These are phyloP conservation scores for Pseudogymnoascus sp. DNA, from an alignment of 2,329 filamentous ascomycete genomes.

Conservation along the genomic window DNA sequence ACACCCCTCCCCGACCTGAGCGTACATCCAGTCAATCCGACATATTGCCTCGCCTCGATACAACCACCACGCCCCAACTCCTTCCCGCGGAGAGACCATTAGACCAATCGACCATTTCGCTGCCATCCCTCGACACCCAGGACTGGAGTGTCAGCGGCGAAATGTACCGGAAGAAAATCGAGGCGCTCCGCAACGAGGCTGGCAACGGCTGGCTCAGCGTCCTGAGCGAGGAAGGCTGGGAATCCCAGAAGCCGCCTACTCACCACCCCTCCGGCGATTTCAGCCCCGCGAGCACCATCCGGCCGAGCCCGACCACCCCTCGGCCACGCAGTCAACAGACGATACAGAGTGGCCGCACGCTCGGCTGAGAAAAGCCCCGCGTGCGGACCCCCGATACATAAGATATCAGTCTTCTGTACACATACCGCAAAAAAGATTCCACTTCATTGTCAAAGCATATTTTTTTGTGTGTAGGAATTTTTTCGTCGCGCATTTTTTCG, in stretches of 20 bases:
- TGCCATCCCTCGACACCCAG: constrained; percentile 29
- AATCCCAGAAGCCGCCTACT: constrained; percentile 28
- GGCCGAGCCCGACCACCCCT: constrained; percentile 23
- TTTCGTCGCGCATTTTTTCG: not conserved
- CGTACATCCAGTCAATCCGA: constrained; percentile 21
- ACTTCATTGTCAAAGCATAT: not conserved
- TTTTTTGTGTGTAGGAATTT: not conserved
- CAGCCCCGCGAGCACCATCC: constrained; percentile 22
- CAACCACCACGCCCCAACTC: constrained; percentile 22
- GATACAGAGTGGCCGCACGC: constrained; percentile 28
- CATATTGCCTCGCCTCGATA: constrained; percentile 22
- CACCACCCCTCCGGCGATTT: constrained; percentile 25
- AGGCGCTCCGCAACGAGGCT: constrained; percentile 75
- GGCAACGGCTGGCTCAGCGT: constrained; percentile 83
- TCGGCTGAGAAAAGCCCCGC: constrained; percentile 21
- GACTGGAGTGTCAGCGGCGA: constrained; percentile 66
- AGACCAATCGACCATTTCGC: constrained; percentile 20
- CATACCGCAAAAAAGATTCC: constrained; percentile 6
- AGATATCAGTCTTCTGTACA: constrained; percentile 5
- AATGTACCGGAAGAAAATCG: constrained; percentile 79
- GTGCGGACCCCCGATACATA: not conserved
- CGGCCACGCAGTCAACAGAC: constrained; percentile 28
- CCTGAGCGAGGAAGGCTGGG: constrained; percentile 69
- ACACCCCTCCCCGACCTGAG: constrained; percentile 24
- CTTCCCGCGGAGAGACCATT: constrained; percentile 25